phyloP scores from a whole-genome alignment of 169 alveolate genomes.

The Blepharisma undulans region DNA sequence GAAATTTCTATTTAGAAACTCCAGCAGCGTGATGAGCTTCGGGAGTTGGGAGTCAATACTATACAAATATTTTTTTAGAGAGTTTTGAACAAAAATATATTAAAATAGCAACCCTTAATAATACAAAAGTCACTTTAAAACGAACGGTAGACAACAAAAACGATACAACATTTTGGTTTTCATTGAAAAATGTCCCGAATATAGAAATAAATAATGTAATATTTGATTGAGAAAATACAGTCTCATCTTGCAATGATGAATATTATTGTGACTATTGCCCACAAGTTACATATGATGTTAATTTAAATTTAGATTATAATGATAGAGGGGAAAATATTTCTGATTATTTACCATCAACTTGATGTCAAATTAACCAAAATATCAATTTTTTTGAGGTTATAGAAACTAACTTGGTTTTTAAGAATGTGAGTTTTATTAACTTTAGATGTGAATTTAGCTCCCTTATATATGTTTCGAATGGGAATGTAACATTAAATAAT shows the following conservation, averaged over 20 bases:
- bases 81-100: too few species aligned
- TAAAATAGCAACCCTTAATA: background rate
- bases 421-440: background rate
- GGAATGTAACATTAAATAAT: background rate
- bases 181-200: background rate
- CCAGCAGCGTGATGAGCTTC: too few species aligned
- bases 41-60: too few species aligned
- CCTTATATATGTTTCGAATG: background rate
- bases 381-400: background rate
- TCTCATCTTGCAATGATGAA: background rate
- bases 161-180: background rate
- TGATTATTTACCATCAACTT: background rate
- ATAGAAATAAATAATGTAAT: background rate
- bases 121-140: background rate
- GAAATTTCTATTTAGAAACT: background rate
- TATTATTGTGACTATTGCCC: background rate
- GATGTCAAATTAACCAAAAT: background rate
- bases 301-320: too few species aligned
- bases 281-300: too few species aligned
- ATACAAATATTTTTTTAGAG: too few species aligned
- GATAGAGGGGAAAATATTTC: background rate
- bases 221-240: background rate
- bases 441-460: background rate
- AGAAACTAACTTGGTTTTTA: too few species aligned
- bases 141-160: too few species aligned